phyloP scores from a whole-genome alignment of 78 protist genomes.

The Dictyostelium intermedium region DNA sequence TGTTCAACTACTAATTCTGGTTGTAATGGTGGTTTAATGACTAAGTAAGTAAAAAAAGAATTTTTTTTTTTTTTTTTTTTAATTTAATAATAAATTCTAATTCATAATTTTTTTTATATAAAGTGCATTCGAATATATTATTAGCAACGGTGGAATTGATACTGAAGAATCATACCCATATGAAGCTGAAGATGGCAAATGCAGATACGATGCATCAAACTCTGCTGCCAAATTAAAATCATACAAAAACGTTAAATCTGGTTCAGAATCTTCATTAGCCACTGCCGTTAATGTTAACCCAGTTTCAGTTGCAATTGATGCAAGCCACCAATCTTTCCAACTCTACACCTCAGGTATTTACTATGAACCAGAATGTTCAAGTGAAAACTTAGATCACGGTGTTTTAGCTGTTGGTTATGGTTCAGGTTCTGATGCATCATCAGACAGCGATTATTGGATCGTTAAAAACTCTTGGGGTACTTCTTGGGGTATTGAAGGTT shows the following conservation, averaged over 20 bases:
- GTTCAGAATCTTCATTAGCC: constrained; percentile 66
- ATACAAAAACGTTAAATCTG: constrained; percentile 58
- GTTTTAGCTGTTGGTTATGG: constrained; percentile 92
- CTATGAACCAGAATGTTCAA: constrained; percentile 70
- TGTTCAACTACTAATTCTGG: constrained; percentile 77
- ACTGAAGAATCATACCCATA: constrained; percentile 88
- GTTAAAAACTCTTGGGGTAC: not conserved
- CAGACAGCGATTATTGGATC: not conserved
- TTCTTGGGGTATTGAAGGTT: not conserved
- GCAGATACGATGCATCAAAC: constrained; percentile 41
- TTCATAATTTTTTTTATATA: not conserved
- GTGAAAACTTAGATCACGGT: constrained; percentile 87
- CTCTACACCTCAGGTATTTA: constrained; percentile 88
- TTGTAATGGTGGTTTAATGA: constrained; percentile 85
- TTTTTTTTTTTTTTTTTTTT: too few species aligned
- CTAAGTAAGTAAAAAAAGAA: not conserved
- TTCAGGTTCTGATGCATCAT: not conserved
- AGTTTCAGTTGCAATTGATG: constrained; percentile 94
- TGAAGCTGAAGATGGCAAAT: constrained; percentile 70
- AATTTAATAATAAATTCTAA: too few species aligned
- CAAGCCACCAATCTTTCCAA: constrained; percentile 88
- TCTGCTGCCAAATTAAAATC: constrained; percentile 65
- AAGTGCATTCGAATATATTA: constrained; percentile 77
- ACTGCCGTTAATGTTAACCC: constrained; percentile 66
- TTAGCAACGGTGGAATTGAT: constrained; percentile 69